Evolutionary conservation across 2,329 filamentous ascomycete species (phyloP).

Genomic region (Apiospora arundinis): DNA sequence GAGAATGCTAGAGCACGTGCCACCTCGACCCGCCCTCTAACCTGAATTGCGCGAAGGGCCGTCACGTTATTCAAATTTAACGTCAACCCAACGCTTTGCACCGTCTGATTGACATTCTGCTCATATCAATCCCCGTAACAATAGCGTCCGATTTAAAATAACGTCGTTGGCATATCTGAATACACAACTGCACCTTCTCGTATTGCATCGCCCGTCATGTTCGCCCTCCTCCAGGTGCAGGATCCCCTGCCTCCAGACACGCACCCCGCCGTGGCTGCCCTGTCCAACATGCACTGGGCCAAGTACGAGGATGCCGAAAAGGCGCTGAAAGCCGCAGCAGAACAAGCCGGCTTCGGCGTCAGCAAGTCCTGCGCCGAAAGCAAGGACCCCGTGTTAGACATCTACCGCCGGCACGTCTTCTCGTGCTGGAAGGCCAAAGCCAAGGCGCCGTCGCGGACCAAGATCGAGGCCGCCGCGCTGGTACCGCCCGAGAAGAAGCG

Average conservation of each 20-base stretch:
- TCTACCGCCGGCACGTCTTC: slow-evolving; percentile 21
- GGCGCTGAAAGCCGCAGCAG: neutral
- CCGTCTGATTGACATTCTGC: slow-evolving; percentile 5
- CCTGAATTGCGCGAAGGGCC: neutral
- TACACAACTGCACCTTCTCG: neutral
- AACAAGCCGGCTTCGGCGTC: slow-evolving; percentile 16
- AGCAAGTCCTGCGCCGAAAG: slow-evolving; percentile 22
- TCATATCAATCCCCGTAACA: neutral
- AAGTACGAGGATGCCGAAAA: slow-evolving; percentile 22
- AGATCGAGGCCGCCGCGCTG: slow-evolving; percentile 4
- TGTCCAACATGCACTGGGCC: slow-evolving; percentile 16
- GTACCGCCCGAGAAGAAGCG: slow-evolving; percentile 21
- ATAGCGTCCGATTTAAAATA: neutral
- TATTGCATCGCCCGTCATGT: neutral
- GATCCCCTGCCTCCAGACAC: slow-evolving; percentile 17
- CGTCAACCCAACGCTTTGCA: slow-evolving; percentile 9
- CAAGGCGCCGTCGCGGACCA: slow-evolving; percentile 17
- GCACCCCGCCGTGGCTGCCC: slow-evolving; percentile 17
- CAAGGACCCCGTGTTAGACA: slow-evolving; percentile 17
- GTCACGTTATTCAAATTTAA: slow-evolving; percentile 13
- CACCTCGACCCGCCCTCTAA: neutral
- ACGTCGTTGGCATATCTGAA: neutral
- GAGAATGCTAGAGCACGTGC: neutral
- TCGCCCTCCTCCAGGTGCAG: slow-evolving; percentile 16
- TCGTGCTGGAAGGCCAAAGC: slow-evolving; percentile 22